Conservation (phyloP, 257 asterid genomes). For the Craterostigma plantagineum region DNA sequence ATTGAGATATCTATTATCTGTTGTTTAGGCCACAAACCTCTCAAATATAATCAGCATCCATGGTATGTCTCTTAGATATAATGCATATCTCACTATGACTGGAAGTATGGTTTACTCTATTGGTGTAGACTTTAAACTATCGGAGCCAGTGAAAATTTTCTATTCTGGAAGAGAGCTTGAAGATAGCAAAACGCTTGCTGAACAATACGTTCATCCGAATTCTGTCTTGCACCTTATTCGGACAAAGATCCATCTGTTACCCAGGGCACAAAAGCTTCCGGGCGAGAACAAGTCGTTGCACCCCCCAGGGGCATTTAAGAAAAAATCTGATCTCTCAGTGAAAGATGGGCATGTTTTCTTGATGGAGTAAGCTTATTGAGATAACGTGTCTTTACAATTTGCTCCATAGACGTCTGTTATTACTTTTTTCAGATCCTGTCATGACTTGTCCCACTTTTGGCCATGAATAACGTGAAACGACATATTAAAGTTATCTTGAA, state of each 20-base stretch:
- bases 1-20: neutral
- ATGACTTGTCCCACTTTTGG: too few species aligned
- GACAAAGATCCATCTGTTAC: conserved; percentile 62
- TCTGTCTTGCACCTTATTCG: conserved; percentile 94
- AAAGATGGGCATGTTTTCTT: conserved; percentile 94
- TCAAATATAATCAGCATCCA: too few species aligned
- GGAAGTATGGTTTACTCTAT: too few species aligned
- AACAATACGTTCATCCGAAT: conserved; percentile 63
- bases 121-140: conserved; percentile 67
- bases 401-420: too few species aligned
- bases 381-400: too few species aligned
- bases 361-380: conserved; percentile 93
- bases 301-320: conserved; percentile 99
- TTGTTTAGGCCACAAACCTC: too few species aligned
- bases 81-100: too few species aligned
- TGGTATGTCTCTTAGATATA: too few species aligned
- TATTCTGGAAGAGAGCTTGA: conserved; percentile 86
- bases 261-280: conserved; percentile 93
- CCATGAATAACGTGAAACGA: too few species aligned
- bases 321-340: conserved; percentile 90
- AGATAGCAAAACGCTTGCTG: conserved; percentile 62
- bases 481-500: too few species aligned
- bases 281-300: conserved; percentile 90
- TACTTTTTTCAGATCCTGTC: too few species aligned
- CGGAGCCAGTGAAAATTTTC: conserved; percentile 79